These are phyloP conservation scores for Mycena indigotica DNA, from an alignment of 768 basidiomycete species.

Conservation along the genomic window DNA sequence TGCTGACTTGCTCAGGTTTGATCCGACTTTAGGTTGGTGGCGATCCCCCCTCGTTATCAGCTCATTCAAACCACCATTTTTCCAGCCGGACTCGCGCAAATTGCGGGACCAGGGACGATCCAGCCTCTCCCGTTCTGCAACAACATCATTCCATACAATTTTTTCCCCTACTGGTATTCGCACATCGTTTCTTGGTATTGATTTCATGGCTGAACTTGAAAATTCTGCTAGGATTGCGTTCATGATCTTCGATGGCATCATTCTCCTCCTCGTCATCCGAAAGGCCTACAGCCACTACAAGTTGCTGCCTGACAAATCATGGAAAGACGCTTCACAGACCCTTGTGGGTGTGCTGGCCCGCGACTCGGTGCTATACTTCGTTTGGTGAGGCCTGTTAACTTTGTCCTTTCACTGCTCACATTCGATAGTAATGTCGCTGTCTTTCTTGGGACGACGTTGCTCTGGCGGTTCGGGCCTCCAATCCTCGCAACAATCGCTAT, in stretches of 20 bases:
- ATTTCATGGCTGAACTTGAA: too few relatives aligned
- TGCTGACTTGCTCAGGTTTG: conserved; percentile 10
- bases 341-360: conserved; percentile 19
- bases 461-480: conserved; percentile 18
- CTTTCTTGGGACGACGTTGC: conserved; percentile 17
- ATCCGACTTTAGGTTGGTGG: conserved; percentile 8
- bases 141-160: conserved; percentile 21
- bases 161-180: conserved; percentile 21
- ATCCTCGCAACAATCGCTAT: conserved; percentile 19
- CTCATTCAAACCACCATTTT: not conserved
- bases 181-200: not conserved
- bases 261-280: conserved; percentile 14
- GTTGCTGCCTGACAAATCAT: conserved; percentile 12
- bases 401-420: not conserved
- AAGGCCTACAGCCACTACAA: conserved; percentile 22
- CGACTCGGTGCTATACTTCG: conserved; percentile 19
- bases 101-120: not conserved
- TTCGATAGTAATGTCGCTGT: conserved; percentile 11
- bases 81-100: conserved; percentile 14
- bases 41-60: too few relatives aligned
- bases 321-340: conserved; percentile 5
- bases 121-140: conserved; percentile 18
- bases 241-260: conserved; percentile 19
- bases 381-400: conserved; percentile 5
- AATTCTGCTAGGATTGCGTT: conserved; percentile 21